These are phyloP conservation scores for Aspergillus hancockii DNA, from an alignment of 495 filamentous ascomycete genomes.

Conservation along the genomic window DNA sequence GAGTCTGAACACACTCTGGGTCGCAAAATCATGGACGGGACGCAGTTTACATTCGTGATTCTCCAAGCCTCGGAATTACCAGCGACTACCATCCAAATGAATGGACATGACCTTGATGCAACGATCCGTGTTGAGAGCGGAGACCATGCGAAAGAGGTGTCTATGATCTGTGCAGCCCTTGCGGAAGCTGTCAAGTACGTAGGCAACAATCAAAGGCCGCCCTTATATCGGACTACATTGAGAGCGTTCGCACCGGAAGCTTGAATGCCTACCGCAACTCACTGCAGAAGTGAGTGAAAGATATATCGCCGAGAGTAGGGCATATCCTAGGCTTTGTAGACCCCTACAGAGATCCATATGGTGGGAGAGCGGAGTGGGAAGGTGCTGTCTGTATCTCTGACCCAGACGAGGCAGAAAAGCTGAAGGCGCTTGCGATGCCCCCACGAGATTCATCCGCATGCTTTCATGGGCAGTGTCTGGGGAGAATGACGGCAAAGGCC, in stretches of 20 bases:
- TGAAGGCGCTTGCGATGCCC: not conserved
- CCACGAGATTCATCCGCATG: not conserved
- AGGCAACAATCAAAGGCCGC: not conserved
- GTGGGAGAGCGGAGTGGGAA: not conserved
- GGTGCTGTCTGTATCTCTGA: not conserved
- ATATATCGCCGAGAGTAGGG: not conserved
- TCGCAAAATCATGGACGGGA: not conserved
- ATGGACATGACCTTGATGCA: not conserved
- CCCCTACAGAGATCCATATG: not conserved
- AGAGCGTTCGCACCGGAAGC: not conserved
- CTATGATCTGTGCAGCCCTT: not conserved
- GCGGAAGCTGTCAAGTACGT: not conserved
- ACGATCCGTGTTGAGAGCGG: not conserved
- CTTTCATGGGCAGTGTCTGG: not conserved
- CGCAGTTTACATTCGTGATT: not conserved
- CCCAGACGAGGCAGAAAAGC: not conserved
- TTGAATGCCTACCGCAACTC: not conserved
- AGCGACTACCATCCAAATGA: not conserved
- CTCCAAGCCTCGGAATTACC: not conserved
- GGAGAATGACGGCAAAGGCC: conserved; percentile 1
- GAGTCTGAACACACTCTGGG: not conserved
- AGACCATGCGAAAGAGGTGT: not conserved
- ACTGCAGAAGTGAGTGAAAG: not conserved
- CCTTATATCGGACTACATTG: not conserved
- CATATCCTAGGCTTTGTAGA: conserved; percentile 1